phyloP scores from a whole-genome alignment of 2,329 filamentous ascomycete species.

The Thelonectria discophora region DNA sequence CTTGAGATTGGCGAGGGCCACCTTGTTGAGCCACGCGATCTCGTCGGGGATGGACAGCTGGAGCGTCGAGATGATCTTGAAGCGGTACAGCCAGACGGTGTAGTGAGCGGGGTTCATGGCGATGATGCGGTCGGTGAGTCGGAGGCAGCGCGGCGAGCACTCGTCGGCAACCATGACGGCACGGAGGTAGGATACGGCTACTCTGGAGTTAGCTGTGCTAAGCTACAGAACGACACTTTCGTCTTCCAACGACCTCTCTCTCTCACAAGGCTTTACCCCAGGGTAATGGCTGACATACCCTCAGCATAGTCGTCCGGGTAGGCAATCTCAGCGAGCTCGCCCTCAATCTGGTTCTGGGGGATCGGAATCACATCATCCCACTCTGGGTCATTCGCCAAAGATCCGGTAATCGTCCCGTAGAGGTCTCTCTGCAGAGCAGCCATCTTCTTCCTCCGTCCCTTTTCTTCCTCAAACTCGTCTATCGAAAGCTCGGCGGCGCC shows the following conservation, averaged over 20 bases:
- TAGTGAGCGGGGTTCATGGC: slow-evolving; percentile 95
- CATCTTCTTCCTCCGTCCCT: slow-evolving; percentile 59
- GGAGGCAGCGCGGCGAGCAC: slow-evolving; percentile 78
- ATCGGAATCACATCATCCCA: slow-evolving; percentile 90
- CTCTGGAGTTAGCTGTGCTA: slow-evolving; percentile 32
- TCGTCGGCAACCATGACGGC: slow-evolving; percentile 93
- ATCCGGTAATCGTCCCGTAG: slow-evolving; percentile 59
- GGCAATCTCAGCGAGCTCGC: slow-evolving; percentile 89
- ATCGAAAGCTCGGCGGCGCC: slow-evolving; percentile 42
- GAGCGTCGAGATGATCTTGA: slow-evolving; percentile 76
- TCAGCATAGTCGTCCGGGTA: slow-evolving; percentile 91
- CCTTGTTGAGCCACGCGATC: slow-evolving; percentile 84
- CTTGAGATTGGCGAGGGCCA: slow-evolving; percentile 86
- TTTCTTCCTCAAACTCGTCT: slow-evolving; percentile 58
- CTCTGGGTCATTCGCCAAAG: slow-evolving; percentile 68
- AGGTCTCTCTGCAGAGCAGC: slow-evolving; percentile 60
- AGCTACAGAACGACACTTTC: slow-evolving; percentile 17
- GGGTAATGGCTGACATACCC: slow-evolving; percentile 54
- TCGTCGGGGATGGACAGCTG: slow-evolving; percentile 74
- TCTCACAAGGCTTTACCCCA: slow-evolving; percentile 6
- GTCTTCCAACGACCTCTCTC: slow-evolving; percentile 11
- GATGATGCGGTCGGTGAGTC: slow-evolving; percentile 89
- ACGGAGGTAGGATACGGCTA: slow-evolving; percentile 89
- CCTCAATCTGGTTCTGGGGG: slow-evolving; percentile 81
- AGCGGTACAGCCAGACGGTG: slow-evolving; percentile 97